phyloP scores from a whole-genome alignment of 176 grass and related monocot genomes.

The Oryza longistaminata region DNA sequence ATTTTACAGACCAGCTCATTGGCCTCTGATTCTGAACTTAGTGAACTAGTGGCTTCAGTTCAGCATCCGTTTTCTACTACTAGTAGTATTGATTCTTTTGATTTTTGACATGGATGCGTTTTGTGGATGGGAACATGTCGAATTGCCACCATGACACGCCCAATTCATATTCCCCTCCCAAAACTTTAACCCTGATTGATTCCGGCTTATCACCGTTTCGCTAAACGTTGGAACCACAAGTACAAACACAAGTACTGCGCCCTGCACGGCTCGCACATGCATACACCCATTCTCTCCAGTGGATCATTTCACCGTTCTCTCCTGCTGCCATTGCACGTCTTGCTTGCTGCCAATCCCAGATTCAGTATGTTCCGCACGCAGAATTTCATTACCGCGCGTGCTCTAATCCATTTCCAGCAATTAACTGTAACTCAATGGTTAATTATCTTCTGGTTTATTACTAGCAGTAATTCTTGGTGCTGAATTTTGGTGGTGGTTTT shows the following conservation, averaged over 20 bases:
- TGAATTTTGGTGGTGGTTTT: background rate
- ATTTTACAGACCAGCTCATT: background rate
- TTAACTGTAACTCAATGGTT: background rate
- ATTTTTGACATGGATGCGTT: background rate
- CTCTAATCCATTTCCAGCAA: background rate
- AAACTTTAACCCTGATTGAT: background rate
- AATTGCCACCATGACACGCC: background rate
- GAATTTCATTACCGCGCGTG: background rate
- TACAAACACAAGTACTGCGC: conserved; percentile 27
- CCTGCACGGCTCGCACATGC: conserved; percentile 8
- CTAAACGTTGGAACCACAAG: conserved; percentile 6
- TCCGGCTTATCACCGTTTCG: background rate
- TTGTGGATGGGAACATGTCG: background rate
- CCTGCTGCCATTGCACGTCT: background rate
- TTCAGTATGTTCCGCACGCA: background rate
- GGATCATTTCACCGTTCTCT: background rate
- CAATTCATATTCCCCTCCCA: background rate
- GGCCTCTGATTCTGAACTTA: background rate
- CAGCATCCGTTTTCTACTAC: background rate
- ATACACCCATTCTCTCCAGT: background rate
- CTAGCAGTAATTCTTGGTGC: too few relatives aligned
- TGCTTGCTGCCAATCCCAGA: background rate
- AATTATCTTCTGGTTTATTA: background rate
- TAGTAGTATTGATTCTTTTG: background rate
- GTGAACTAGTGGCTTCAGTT: background rate